Evolutionary conservation across 257 asterid genomes (phyloP).

Genomic region (Rehmannia glutinosa): DNA sequence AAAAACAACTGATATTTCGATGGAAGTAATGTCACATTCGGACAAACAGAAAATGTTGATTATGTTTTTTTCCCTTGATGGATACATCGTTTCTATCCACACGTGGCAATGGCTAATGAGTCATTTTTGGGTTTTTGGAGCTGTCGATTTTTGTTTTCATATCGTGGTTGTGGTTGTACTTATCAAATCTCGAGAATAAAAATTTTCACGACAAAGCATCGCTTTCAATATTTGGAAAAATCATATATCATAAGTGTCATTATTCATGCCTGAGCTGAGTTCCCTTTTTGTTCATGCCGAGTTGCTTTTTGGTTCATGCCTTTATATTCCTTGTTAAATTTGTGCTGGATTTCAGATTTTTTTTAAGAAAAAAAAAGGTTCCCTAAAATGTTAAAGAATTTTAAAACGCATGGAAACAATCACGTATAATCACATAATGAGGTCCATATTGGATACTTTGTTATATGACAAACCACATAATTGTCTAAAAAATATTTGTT

Average conservation of each 20-base stretch:
- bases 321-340: background rate
- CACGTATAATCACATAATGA: too few relatives aligned
- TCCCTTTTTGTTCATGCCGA: too few relatives aligned
- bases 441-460: too few relatives aligned
- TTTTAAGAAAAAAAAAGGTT: too few relatives aligned
- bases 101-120: background rate
- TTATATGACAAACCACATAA: too few relatives aligned
- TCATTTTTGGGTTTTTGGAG: background rate
- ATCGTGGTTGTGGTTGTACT: too few relatives aligned
- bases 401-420: too few relatives aligned
- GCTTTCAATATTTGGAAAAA: background rate
- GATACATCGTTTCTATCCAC: slow-evolving; percentile 27
- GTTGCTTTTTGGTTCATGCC: background rate
- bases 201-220: background rate
- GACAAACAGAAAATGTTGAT: slow-evolving; percentile 6
- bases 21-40: background rate
- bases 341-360: background rate
- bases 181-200: too few relatives aligned
- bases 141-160: background rate
- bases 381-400: too few relatives aligned
- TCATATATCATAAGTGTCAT: too few relatives aligned
- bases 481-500: too few relatives aligned
- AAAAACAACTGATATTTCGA: background rate
- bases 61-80: slow-evolving; percentile 3
- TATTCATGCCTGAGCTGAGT: too few relatives aligned